Evolutionary conservation across 495 filamentous ascomycete species (phyloP).

Genomic region (Immersiella caudata): DNA sequence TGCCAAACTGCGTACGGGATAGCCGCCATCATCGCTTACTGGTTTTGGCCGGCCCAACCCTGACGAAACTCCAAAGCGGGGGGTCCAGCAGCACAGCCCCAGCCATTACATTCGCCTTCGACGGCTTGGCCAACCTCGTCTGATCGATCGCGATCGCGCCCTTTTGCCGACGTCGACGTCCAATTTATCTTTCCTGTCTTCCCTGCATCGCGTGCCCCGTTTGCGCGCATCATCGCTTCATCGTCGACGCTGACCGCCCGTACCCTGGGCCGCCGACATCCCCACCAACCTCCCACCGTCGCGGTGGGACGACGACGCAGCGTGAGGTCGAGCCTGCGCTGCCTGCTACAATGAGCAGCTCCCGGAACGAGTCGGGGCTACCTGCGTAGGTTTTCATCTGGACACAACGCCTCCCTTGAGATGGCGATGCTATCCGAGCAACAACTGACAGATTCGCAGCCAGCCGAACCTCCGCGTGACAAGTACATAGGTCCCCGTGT

Average conservation of each 20-base stretch:
- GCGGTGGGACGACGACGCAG: slow-evolving; percentile 24
- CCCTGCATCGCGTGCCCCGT: slow-evolving; percentile 8
- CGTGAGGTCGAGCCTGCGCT: slow-evolving; percentile 22
- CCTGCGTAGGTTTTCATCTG: slow-evolving; percentile 34
- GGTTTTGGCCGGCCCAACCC: slow-evolving; percentile 14
- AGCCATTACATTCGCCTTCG: slow-evolving; percentile 27
- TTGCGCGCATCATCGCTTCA: background rate
- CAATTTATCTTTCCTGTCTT: slow-evolving; percentile 3
- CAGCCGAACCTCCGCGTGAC: slow-evolving; percentile 68
- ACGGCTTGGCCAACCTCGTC: slow-evolving; percentile 1
- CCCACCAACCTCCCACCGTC: slow-evolving; percentile 21
- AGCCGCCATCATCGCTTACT: slow-evolving; percentile 14
- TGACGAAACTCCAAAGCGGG: slow-evolving; percentile 27
- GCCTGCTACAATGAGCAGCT: slow-evolving; percentile 35
- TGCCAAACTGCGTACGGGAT: background rate
- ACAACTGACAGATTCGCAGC: slow-evolving; percentile 37
- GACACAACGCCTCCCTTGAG: background rate
- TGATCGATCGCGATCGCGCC: slow-evolving; percentile 9
- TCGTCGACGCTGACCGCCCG: slow-evolving; percentile 15
- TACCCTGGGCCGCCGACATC: background rate
- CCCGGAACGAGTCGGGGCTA: slow-evolving; percentile 36
- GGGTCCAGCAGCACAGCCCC: slow-evolving; percentile 38
- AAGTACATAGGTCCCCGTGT: slow-evolving; percentile 52
- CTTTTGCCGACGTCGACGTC: slow-evolving; percentile 7
- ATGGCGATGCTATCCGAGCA: slow-evolving; percentile 6